phyloP scores from a whole-genome alignment of 2,329 filamentous ascomycete species.

The Colletotrichum destructivum region DNA sequence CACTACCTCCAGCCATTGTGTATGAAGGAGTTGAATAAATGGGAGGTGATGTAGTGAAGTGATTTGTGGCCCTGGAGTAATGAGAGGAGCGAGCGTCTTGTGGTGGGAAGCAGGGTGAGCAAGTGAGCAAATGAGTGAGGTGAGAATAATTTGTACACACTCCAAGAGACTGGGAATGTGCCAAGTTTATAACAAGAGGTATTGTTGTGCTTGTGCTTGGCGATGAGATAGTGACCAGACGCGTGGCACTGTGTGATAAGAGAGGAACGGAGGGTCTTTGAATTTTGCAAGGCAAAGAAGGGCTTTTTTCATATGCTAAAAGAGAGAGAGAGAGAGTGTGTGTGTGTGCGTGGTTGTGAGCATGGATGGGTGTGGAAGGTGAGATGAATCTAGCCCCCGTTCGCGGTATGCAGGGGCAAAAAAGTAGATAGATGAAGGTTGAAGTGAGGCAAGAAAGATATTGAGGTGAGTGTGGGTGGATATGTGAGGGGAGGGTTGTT shows the following conservation, averaged over 20 bases:
- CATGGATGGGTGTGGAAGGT: background rate
- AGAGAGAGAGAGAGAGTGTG: background rate
- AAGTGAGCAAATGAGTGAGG: background rate
- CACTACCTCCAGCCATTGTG: conserved; percentile 30
- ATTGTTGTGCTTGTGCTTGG: conserved; percentile 4
- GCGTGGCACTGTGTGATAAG: background rate
- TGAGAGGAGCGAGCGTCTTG: background rate
- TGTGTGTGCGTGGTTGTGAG: no score
- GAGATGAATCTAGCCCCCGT: background rate
- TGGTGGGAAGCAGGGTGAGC: background rate
- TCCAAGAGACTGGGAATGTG: conserved; percentile 4
- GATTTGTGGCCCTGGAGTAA: background rate
- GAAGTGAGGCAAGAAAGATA: background rate
- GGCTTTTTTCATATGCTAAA: background rate
- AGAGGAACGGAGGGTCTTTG: conserved; percentile 13
- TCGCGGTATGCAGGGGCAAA: conserved; percentile 4
- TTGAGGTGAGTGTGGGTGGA: background rate
- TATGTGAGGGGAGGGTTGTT: conserved; percentile 5
- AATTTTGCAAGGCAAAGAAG: background rate
- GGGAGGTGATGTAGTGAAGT: conserved; percentile 2
- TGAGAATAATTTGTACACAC: background rate
- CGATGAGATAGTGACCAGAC: background rate
- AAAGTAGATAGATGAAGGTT: background rate
- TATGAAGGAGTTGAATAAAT: background rate
- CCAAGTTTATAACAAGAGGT: conserved; percentile 29